Evolutionary conservation across 805 yeast genomes (phyloP), one percentile per base, ranked within the genome.

Genomic region (Ogataea neopini): DNA sequence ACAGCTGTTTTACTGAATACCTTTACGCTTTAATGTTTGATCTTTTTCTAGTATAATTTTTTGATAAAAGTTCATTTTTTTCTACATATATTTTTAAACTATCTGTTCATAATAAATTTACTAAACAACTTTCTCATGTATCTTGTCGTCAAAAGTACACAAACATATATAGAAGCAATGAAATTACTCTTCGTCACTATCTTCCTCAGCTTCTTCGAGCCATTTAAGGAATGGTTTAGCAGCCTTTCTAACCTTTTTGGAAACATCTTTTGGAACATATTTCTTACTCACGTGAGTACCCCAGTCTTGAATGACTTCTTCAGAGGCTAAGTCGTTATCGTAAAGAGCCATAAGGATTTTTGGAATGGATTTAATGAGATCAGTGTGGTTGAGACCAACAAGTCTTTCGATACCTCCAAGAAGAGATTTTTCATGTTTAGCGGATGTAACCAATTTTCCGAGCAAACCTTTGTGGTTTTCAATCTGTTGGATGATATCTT

Each of bases 341-440:
- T 94, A 94, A 41, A 89, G 72, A 62, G 80, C 76, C 70, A 88
- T 80, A 60, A 94, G 75, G 53, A 94, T 82, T 69, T 88, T 89
- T 55, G 98, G 94, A 45, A 92, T 78, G 44, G 71, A 60, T 47
- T 85, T 77, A 60, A 89, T 81, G 59, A 90, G 75, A 3, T 61
- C 72, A 35, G 86, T 87, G 59, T 87, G 82, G 62, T 84, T 87
- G 50, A 87, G 70, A 51, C 98, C 98, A 56, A 92, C 72, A 65
- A 88, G 81, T 67, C 98, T 85, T 75, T 94, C 99, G 58, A 94
- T 76, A 54, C 99, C 99, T 60, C 99, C 99, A 51, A 94, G 76
- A 58, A 94, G 81, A 9, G 96, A 88, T 72, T 82, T 86, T 72
- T 94, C 97, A 62, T 81, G 88, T 44, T 80, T 84, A 46, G 74